Conservation (phyloP, 352 stramenopile genomes). For the Pilasporangium apinafurcum region DNA sequence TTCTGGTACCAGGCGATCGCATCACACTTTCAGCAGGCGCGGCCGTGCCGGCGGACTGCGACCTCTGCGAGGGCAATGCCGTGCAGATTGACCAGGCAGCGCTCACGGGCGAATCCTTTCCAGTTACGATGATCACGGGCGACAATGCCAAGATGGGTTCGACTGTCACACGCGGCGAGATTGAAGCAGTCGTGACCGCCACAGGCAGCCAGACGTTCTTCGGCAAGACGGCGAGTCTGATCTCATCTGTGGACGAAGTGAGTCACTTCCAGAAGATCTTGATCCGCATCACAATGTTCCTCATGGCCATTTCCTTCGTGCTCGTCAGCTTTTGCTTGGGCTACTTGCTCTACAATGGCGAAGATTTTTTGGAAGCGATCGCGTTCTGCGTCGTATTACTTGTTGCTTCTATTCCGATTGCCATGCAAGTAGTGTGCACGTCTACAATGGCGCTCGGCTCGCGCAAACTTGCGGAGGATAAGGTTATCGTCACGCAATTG, state of each 20-base stretch:
- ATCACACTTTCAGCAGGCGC: constrained; percentile 87
- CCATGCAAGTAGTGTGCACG: constrained; percentile 91
- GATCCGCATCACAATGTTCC: constrained; percentile 88
- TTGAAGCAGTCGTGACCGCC: constrained; percentile 87
- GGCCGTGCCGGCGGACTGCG: constrained; percentile 90
- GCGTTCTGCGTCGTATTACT: constrained; percentile 89
- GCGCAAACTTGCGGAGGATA: constrained; percentile 84
- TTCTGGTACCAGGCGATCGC: constrained; percentile 93
- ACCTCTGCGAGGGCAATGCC: constrained; percentile 72
- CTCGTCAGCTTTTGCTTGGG: constrained; percentile 85
- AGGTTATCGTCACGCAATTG: constrained; percentile 90
- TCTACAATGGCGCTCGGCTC: constrained; percentile 92
- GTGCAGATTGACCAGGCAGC: constrained; percentile 90
- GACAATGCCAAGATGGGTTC: constrained; percentile 88
- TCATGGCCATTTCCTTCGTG: constrained; percentile 83
- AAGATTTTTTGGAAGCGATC: constrained; percentile 70
- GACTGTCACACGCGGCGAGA: constrained; percentile 84
- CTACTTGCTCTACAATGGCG: constrained; percentile 82
- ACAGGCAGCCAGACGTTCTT: constrained; percentile 92
- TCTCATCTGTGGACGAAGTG: constrained; percentile 67
- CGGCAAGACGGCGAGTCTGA: constrained; percentile 77
- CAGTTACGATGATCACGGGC: constrained; percentile 73
- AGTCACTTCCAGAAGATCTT: constrained; percentile 90
- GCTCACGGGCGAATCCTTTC: constrained; percentile 94
- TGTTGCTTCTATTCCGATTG: constrained; percentile 90